Base-by-base conservation (phyloP, 2,329 filamentous ascomycete species). In the Cladosporium sp. region DNA sequence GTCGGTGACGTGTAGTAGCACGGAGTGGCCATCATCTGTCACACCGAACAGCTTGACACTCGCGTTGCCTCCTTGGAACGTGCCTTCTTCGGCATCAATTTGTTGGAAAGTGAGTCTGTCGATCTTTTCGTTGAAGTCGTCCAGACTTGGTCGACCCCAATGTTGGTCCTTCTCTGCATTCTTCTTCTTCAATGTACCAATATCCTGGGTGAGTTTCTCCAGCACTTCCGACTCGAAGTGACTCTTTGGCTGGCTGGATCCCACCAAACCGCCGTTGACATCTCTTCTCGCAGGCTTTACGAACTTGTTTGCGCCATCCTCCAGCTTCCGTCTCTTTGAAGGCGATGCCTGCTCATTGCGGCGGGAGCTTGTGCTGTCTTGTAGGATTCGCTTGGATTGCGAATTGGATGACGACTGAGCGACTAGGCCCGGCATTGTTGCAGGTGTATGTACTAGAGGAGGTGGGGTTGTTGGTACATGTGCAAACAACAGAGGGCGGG, bases 201-300 rank as follows among this genome's bases (percentile, higher is more conserved):
- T 93, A 75, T 97, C 93, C 79, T 98, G 94, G 68, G 92, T 95
- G 79, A 99, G 86, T 82, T 96, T 97, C 83, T 97, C 94, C 68
- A 99, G 84, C 2, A 97, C 92, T 76, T 97, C 93, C 66, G 91
- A 89, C 79, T 98, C 95, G 77, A 99, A 99, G 64, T 90, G 86
- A 77, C 93, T 97, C 81, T 96, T 97, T 18, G 87, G 86, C 78
- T 93, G 92, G 71, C 86, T 93, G 1, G 91, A 94, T 68, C 86
- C 84, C 66, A 88, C 76, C 64, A 77, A 75, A 6, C 88, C 89
- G 69, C 85, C 86, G 70, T 86, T 85, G 11, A 67, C 56, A 18
- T 65, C 70, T 66, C 67, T 71, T 65, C 66, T 71, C 12, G 80
- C 82, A 3, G 89, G 89, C 64, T 87, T 85, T 64, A 85, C 86